These are phyloP conservation scores for Olyra latifolia DNA, from an alignment of 176 grass and related monocot species.

Conservation along the genomic window DNA sequence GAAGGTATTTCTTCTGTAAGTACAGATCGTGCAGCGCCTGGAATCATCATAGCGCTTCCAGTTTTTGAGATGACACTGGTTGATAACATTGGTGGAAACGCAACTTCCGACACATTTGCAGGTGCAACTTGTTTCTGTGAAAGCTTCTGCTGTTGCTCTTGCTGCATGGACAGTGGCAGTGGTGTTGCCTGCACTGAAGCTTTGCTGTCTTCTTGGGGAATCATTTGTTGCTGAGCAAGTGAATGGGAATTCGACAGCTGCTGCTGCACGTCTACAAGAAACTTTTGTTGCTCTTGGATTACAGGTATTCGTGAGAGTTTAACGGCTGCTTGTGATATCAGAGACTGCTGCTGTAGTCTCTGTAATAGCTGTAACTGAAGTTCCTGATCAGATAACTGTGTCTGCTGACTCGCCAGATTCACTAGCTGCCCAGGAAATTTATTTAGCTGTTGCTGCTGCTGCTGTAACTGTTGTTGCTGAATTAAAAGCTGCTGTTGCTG, in stretches of 20 bases:
- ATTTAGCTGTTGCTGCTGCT: slow-evolving; percentile 65
- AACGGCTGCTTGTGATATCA: slow-evolving; percentile 54
- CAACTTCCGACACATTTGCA: slow-evolving; percentile 45
- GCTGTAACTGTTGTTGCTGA: slow-evolving; percentile 50
- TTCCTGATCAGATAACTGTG: slow-evolving; percentile 64
- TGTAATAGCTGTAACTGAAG: slow-evolving; percentile 81
- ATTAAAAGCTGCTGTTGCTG: slow-evolving; percentile 61
- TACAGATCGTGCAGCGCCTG: slow-evolving; percentile 67
- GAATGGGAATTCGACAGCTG: slow-evolving; percentile 53
- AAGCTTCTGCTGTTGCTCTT: slow-evolving; percentile 56
- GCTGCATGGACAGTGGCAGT: slow-evolving; percentile 30
- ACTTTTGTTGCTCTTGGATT: slow-evolving; percentile 84
- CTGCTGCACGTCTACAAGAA: slow-evolving; percentile 67
- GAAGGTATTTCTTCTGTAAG: slow-evolving; percentile 86
- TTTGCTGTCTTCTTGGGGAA: slow-evolving; percentile 51
- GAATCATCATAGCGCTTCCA: slow-evolving; percentile 41
- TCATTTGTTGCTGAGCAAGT: slow-evolving; percentile 62
- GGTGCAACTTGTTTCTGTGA: slow-evolving; percentile 58
- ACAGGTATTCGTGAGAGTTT: slow-evolving; percentile 54
- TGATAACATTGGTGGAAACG: slow-evolving; percentile 34
- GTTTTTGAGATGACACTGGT: slow-evolving; percentile 45
- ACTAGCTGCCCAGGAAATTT: slow-evolving; percentile 56
- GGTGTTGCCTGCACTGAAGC: slow-evolving; percentile 38
- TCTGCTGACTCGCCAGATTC: slow-evolving; percentile 63
- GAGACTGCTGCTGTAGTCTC: slow-evolving; percentile 74